These are phyloP conservation scores for Lactifluus hygrophoroides DNA, from an alignment of 768 basidiomycete species.

Conservation along the genomic window DNA sequence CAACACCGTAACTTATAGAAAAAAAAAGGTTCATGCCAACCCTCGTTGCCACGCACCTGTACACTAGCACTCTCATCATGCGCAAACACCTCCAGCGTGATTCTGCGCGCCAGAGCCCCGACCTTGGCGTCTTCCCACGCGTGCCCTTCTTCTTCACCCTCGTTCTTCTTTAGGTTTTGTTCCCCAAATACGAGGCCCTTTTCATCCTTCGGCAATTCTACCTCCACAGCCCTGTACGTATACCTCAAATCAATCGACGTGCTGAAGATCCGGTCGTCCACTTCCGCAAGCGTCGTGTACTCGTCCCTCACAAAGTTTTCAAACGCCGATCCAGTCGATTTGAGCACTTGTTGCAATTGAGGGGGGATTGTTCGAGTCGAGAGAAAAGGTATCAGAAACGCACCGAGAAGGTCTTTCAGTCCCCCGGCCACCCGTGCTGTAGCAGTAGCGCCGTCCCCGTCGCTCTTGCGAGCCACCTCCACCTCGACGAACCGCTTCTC, in stretches of 20 bases:
- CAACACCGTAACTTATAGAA: too few species aligned
- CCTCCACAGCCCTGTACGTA: conserved; percentile 42
- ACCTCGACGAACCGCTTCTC: conserved; percentile 69
- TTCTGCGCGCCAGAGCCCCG: conserved; percentile 41
- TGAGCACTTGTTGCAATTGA: too few species aligned
- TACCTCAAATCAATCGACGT: conserved; percentile 78
- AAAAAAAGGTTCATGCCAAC: too few species aligned
- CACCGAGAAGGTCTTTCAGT: conserved; percentile 73
- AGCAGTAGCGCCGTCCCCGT: not conserved
- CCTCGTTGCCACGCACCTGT: conserved; percentile 46
- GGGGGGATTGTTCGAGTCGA: too few species aligned
- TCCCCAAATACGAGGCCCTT: conserved; percentile 43
- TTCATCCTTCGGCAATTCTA: conserved; percentile 43
- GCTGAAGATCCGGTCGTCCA: conserved; percentile 84
- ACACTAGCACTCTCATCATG: conserved; percentile 86
- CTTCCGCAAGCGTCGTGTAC: conserved; percentile 78
- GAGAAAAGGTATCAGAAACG: conserved; percentile 22
- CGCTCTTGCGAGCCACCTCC: conserved; percentile 31
- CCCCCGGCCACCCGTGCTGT: conserved; percentile 35
- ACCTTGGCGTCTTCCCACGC: conserved; percentile 55
- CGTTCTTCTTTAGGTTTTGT: conserved; percentile 23
- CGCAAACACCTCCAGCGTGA: conserved; percentile 78
- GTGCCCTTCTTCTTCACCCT: conserved; percentile 23
- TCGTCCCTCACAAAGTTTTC: conserved; percentile 75
- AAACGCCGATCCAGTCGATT: conserved; percentile 83